Conservation (phyloP, 2,329 filamentous ascomycete species). For the Venturiaceae sp. region DNA sequence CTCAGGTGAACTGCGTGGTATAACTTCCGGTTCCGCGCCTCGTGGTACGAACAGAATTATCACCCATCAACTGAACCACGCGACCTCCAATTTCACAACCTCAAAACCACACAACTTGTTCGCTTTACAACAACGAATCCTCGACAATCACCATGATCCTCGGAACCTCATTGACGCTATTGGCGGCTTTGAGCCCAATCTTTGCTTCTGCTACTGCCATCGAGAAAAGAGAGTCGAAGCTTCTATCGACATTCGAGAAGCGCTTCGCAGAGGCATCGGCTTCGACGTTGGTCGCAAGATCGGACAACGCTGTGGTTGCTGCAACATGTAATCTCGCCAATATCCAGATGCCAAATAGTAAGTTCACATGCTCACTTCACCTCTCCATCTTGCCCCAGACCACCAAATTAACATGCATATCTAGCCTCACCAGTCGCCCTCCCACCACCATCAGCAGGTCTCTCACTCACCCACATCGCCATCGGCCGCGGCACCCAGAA, state of each 20-base stretch:
- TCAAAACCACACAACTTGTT: background rate
- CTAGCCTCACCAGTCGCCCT: slow-evolving; percentile 28
- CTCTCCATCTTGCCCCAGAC: background rate
- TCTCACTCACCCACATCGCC: slow-evolving; percentile 65
- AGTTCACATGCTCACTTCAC: background rate
- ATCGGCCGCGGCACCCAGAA: slow-evolving; percentile 87
- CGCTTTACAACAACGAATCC: background rate
- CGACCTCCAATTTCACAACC: background rate
- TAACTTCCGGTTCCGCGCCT: background rate
- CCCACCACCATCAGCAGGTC: slow-evolving; percentile 48
- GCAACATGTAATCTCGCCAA: background rate
- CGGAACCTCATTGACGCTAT: background rate
- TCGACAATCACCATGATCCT: background rate
- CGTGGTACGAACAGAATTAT: background rate
- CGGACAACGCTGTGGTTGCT: background rate
- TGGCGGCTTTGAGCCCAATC: background rate
- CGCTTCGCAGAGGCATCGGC: slow-evolving; percentile 2
- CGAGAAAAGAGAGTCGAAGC: background rate
- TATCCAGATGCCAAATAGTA: background rate
- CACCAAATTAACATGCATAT: background rate
- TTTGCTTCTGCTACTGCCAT: background rate
- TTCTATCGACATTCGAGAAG: background rate
- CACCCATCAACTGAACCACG: background rate
- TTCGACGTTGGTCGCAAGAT: background rate
- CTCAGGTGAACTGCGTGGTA: too few species aligned